Conservation (phyloP, 2,329 filamentous ascomycete genomes). For the Leptographium lundbergii region DNA sequence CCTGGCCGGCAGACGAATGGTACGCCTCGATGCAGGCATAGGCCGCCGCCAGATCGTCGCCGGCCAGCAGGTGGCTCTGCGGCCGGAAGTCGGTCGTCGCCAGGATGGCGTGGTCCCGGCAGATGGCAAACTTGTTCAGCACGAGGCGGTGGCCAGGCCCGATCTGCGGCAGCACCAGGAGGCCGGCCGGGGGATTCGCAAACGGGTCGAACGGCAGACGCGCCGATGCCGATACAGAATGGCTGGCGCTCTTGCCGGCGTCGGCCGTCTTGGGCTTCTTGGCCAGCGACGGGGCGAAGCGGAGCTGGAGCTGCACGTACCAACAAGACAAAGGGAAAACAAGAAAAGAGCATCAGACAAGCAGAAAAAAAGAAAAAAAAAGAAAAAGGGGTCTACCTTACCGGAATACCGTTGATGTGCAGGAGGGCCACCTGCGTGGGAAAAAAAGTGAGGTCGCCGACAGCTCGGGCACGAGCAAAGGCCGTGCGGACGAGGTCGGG, state of each 20-base stretch:
- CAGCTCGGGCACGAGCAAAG: constrained; percentile 33
- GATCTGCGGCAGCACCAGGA: constrained; percentile 38
- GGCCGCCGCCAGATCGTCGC: constrained; percentile 46
- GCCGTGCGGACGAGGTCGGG: constrained; percentile 36
- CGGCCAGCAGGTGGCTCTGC: constrained; percentile 53
- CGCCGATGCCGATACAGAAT: constrained; percentile 22
- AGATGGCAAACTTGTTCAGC: constrained; percentile 64
- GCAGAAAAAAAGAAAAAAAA: background rate
- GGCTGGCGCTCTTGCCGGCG: constrained; percentile 39
- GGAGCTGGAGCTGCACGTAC: constrained; percentile 51
- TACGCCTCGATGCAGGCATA: constrained; percentile 50
- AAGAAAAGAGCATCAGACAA: background rate
- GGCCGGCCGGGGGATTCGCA: constrained; percentile 40
- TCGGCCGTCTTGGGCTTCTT: constrained; percentile 46
- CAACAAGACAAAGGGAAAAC: background rate
- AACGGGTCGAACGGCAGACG: constrained; percentile 44
- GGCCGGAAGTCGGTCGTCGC: constrained; percentile 48
- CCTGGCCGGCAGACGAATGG: constrained; percentile 14
- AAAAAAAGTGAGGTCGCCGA: constrained; percentile 40
- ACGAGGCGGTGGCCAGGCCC: constrained; percentile 44
- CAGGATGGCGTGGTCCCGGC: constrained; percentile 60
- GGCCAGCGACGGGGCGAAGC: constrained; percentile 56
- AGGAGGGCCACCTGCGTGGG: constrained; percentile 40
- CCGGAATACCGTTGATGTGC: constrained; percentile 27
- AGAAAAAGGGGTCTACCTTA: constrained; percentile 17